Base-by-base conservation (phyloP, 2,329 filamentous ascomycete species). In the Hymenoscyphus fraxineus region DNA sequence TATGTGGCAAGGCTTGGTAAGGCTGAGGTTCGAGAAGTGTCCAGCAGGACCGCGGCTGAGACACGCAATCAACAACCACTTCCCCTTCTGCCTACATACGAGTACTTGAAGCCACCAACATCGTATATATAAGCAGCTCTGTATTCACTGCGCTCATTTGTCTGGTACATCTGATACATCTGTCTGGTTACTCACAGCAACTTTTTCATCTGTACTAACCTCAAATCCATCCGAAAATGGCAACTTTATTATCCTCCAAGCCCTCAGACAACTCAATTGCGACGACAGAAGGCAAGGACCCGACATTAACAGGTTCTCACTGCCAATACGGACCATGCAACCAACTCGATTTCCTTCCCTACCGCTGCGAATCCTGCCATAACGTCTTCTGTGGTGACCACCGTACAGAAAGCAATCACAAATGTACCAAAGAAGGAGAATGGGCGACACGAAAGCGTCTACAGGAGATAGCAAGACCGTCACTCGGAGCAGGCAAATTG, bases 301-400 rank as follows among this genome's bases (percentile, higher is more conserved):
- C 93, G 58, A 89, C 91, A 72, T 85, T 93, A 31, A 89, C 98
- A 71, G 95, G 95, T 77, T 86, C 86, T 67, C 93, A 97, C 81
- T 99, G 95, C 84, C 88, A 97, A 77, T 89, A 91, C 78, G 82
- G 89, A 69, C 96, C 92, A 82, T 99, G 95, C 82, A 90, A 93
- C 76, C 91, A 95, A 75, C 90, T 98, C 66, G 95, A 98, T 79
- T 98, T 99, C 77, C 86, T 99, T 4, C 95, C 95, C 3, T 98
- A 98, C 78, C 85, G 88, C 74, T 99, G 95, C 80, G 91, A 96
- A 76, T 95, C 91, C 71, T 99, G 95, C 80, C 85, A 77, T 68
- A 85, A 86, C 65, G 94, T 90, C 16, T 99, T 88, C 80, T 99
- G 96, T 77, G 89, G 96, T 70, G 94, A 98, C 75, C 95, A 99